Percentiles rank a stretch among this genome's conserved stretches.
These are phyloP conservation scores for Condylostoma magnum DNA, from an alignment of 169 alveolate species.

Conservation along the genomic window DNA sequence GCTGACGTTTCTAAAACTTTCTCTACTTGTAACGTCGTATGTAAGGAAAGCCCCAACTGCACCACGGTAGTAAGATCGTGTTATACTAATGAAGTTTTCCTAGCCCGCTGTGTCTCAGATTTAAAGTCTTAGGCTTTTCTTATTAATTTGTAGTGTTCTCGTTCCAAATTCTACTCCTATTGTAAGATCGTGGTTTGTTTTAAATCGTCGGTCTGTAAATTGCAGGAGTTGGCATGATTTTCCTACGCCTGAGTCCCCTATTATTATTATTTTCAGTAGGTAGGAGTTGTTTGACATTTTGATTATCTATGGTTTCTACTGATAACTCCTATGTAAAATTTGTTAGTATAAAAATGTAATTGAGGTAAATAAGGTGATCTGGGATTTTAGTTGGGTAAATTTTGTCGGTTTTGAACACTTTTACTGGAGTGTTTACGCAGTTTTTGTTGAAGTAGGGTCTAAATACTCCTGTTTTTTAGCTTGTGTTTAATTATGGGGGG, in stretches of 20 bases:
- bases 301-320: no score
- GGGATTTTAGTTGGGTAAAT: background rate
- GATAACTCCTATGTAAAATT: no score
- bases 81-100: conserved; percentile 94
- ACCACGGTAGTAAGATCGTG: conserved; percentile 97
- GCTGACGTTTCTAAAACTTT: conserved; percentile 89
- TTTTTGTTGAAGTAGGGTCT: background rate
- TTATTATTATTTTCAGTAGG: conserved; percentile 93
- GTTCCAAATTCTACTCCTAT: conserved; percentile 97
- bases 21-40: conserved; percentile 94
- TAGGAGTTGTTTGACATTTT: conserved; percentile 89
- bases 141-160: conserved; percentile 84
- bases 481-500: background rate
- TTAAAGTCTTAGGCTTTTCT: conserved; percentile 89
- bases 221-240: conserved; percentile 94
- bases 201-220: conserved; percentile 94
- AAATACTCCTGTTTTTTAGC: conserved; percentile 10
- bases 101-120: conserved; percentile 98
- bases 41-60: conserved; percentile 98
- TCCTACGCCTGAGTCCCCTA: conserved; percentile 98
- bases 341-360: no score
- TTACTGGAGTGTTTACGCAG: conserved; percentile 10
- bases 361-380: background rate
- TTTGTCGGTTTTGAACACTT: background rate
- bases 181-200: conserved; percentile 94